Evolutionary conservation across 2,329 filamentous ascomycete genomes (phyloP).

Genomic region (Mariannaea sp.): DNA sequence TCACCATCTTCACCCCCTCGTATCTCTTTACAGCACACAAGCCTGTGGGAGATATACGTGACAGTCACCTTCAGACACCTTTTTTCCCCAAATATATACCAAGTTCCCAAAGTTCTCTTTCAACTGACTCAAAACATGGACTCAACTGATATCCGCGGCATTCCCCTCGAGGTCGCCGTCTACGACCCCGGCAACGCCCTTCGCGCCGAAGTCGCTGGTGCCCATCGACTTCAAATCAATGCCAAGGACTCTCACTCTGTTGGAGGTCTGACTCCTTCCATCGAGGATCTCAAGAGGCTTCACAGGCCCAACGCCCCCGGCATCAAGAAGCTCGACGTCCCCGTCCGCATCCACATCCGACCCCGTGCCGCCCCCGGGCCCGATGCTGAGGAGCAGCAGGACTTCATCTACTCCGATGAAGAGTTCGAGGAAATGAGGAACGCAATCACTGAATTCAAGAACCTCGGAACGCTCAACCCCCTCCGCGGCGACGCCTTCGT

Average conservation of each 20-base stretch:
- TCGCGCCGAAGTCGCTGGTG: slow-evolving; percentile 49
- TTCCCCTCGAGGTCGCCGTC: slow-evolving; percentile 57
- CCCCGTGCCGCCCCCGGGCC: slow-evolving; percentile 40
- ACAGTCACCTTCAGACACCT: too few relatives aligned
- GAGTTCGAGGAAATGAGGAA: slow-evolving; percentile 53
- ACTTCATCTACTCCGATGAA: slow-evolving; percentile 55
- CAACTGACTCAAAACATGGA: too few relatives aligned
- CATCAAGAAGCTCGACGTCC: slow-evolving; percentile 38
- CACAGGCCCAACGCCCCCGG: neutral
- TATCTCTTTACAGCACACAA: too few relatives aligned
- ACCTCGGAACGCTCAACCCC: slow-evolving; percentile 44
- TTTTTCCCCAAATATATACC: too few relatives aligned
- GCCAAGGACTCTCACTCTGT: slow-evolving; percentile 53
- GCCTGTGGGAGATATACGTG: too few relatives aligned
- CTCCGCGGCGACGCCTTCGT: slow-evolving; percentile 60
- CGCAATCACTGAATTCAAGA: slow-evolving; percentile 46
- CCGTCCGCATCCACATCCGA: slow-evolving; percentile 61
- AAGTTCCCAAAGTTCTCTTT: too few relatives aligned
- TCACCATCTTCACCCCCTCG: too few relatives aligned
- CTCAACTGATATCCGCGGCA: slow-evolving; percentile 3
- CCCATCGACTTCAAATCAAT: slow-evolving; percentile 60
- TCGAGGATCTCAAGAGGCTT: slow-evolving; percentile 45
- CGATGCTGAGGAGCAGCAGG: slow-evolving; percentile 33
- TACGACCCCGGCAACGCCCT: slow-evolving; percentile 52
- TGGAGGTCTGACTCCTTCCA: slow-evolving; percentile 57